Evolutionary conservation across 2,329 filamentous ascomycete species (phyloP).

Genomic region (Claviceps maximensis): DNA sequence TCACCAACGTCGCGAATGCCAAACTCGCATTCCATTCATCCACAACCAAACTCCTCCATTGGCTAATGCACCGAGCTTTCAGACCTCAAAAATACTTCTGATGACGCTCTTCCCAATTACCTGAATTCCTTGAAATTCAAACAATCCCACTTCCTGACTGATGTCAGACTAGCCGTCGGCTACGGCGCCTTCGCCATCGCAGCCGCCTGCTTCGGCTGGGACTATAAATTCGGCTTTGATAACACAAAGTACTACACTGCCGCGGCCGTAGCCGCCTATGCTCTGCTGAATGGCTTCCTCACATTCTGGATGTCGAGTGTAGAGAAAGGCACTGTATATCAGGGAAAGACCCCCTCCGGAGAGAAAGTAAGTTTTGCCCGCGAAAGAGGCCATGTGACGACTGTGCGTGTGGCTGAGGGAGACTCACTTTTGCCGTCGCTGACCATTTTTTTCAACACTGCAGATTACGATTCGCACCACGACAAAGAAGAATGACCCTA

Average conservation of each 20-base stretch:
- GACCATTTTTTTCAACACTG: conserved; percentile 3
- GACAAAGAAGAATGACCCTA: conserved; percentile 66
- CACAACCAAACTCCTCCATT: not conserved
- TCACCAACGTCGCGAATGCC: not conserved
- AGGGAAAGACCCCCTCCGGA: conserved; percentile 53
- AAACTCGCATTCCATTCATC: not conserved
- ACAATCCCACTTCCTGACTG: conserved; percentile 67
- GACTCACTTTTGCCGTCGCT: not conserved
- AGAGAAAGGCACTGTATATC: conserved; percentile 72
- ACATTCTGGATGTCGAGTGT: conserved; percentile 76
- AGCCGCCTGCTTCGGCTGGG: conserved; percentile 74
- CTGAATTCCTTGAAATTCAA: conserved; percentile 76
- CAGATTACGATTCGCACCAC: conserved; percentile 62
- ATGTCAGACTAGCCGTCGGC: conserved; percentile 72
- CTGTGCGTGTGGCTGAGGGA: not conserved
- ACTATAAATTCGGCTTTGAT: conserved; percentile 87
- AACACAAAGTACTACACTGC: conserved; percentile 70
- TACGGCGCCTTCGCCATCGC: conserved; percentile 72
- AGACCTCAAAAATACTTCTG: conserved; percentile 95
- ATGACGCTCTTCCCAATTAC: conserved; percentile 90
- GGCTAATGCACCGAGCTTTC: conserved; percentile 4
- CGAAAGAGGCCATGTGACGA: not conserved
- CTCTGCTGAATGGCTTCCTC: conserved; percentile 61
- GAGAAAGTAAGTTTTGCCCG: conserved; percentile 38
- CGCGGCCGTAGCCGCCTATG: conserved; percentile 66